These are phyloP conservation scores for Myriosclerotinia duriaeana DNA, from an alignment of 2,329 filamentous ascomycete species.

Conservation along the genomic window DNA sequence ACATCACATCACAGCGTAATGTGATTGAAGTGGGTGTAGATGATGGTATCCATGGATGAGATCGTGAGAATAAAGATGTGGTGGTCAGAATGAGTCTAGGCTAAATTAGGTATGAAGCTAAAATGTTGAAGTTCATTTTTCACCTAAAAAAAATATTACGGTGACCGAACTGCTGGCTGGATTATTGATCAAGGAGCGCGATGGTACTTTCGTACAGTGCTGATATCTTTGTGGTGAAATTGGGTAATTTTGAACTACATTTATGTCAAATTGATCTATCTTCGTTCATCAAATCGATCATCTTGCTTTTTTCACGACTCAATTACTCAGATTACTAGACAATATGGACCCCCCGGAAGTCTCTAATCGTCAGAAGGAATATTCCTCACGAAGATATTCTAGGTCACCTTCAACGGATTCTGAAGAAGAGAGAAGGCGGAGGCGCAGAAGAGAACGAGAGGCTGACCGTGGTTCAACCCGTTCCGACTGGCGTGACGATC, in stretches of 20 bases:
- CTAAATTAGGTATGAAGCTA: conserved; percentile 1
- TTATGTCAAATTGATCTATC: background rate
- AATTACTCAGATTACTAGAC: background rate
- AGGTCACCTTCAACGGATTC: conserved; percentile 36
- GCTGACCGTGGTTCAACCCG: conserved; percentile 20
- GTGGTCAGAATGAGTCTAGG: background rate
- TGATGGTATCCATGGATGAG: background rate
- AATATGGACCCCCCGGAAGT: conserved; percentile 30
- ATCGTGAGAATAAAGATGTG: background rate
- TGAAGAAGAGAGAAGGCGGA: conserved; percentile 36
- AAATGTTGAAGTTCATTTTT: background rate
- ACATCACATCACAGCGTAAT: background rate
- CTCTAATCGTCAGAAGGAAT: conserved; percentile 28
- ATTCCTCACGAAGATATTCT: conserved; percentile 29
- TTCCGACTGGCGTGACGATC: conserved; percentile 20
- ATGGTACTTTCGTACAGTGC: background rate
- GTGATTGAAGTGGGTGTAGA: background rate
- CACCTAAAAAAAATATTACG: background rate
- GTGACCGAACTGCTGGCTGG: background rate
- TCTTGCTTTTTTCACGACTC: background rate
- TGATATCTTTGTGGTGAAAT: no score
- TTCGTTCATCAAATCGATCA: background rate
- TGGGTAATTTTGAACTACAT: background rate
- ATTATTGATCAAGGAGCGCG: background rate
- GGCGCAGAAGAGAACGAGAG: conserved; percentile 33